Evolutionary conservation across 108 stramenopile genomes (phyloP), one percentile per base, ranked within the genome.

Genomic region (Schizochytrium sp.): DNA sequence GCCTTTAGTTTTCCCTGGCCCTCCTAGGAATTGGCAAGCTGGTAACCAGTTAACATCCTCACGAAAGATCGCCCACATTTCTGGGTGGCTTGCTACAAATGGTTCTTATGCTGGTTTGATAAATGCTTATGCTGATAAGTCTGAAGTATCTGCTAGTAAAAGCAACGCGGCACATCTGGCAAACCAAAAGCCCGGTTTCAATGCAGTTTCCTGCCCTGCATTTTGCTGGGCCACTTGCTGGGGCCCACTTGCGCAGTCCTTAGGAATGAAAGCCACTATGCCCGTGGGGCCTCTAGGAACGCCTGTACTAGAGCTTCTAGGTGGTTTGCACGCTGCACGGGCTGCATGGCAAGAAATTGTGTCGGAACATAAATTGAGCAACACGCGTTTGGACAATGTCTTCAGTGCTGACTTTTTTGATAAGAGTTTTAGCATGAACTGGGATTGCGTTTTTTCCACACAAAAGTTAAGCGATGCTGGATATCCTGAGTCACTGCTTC

Each of bases 351-450:
- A 40, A 13, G 28, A 10, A 7, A 47, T 83, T 5, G 15, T n/a
- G 53, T 5, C 13, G 50, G 47, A 83, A n/a, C 53, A 55, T 2
- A 28, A 2, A 13, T 42, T 83, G 76, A 17, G 76, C 10, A n/a
- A 42, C 17, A 60, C 17, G 13, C n/a, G 28, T 13, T 7, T 83
- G 8, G 76, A 83, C 50, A 10, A 38, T 49, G 45, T 83, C 10
- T 83, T 83, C 47, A 40, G 55, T 5, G 76, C 76, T 12, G 76
- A 40, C 53, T 83, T 83, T 55, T 40, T 83, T 0, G 76, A 83
- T 53, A 83, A 83, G 76, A 17, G 50, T 15, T 50, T 83, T 7
- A 55, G 50, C 5, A n/a, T n/a, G 0, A 50, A 38, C 47, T 83
- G 76, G 76, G 5, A 56, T 53, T 40, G 50, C 76, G 50, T 5